These are phyloP conservation scores for Amylocarpus encephaloides DNA, from an alignment of 2,329 filamentous ascomycete species.

Conservation along the genomic window DNA sequence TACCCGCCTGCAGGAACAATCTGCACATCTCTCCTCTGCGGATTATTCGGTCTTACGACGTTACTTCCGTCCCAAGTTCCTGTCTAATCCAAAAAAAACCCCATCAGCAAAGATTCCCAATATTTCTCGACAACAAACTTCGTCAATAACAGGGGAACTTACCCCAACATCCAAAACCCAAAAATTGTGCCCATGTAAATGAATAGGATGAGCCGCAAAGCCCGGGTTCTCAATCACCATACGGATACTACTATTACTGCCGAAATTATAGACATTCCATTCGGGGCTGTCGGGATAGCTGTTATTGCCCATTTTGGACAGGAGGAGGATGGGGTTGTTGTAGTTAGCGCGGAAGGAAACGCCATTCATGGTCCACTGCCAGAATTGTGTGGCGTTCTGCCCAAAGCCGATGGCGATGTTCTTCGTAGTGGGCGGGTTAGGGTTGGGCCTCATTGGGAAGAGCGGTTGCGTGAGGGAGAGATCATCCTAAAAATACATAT, in stretches of 20 bases:
- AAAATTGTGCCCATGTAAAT: conserved; percentile 66
- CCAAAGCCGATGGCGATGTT: conserved; percentile 35
- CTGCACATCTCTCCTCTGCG: conserved; percentile 46
- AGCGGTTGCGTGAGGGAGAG: conserved; percentile 17
- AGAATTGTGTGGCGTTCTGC: conserved; percentile 39
- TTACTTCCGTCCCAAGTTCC: conserved; percentile 20
- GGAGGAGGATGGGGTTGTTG: neutral
- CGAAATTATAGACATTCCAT: conserved; percentile 7
- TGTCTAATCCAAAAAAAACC: conserved; percentile 16
- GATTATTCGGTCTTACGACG: conserved; percentile 39
- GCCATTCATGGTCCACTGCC: conserved; percentile 4
- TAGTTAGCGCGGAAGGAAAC: conserved; percentile 4
- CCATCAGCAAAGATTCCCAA: too few species aligned
- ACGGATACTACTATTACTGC: conserved; percentile 4
- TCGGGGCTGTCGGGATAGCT: neutral
- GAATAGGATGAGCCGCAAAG: conserved; percentile 54
- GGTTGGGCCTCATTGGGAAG: conserved; percentile 18
- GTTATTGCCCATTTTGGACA: too few species aligned
- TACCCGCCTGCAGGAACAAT: conserved; percentile 38
- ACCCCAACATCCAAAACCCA: conserved; percentile 51
- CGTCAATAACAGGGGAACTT: too few species aligned
- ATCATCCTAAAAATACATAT: conserved; percentile 19
- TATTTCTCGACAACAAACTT: too few species aligned
- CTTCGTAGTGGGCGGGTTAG: conserved; percentile 16
- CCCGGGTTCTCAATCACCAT: conserved; percentile 45